phyloP scores from a whole-genome alignment of 768 basidiomycete species.

The Mrakia gelida region DNA sequence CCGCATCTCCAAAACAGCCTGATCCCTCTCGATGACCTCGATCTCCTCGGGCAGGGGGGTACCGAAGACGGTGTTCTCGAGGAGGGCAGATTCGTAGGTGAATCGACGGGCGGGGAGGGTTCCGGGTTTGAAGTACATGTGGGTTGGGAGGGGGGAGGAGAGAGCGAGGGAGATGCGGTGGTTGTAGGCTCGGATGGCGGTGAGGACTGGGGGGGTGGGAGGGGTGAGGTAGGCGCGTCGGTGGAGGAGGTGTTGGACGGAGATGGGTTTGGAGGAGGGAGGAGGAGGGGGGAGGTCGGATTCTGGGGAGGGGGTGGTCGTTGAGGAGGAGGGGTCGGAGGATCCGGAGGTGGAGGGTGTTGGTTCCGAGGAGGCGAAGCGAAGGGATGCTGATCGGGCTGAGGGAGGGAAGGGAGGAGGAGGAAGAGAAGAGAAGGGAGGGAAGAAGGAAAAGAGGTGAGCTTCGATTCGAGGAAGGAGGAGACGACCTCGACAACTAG shows the following conservation, averaged over 20 bases:
- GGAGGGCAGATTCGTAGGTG: constrained; percentile 64
- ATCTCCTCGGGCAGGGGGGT: constrained; percentile 41
- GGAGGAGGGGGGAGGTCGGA: constrained; percentile 1
- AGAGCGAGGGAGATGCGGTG: constrained; percentile 75
- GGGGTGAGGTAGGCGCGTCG: constrained; percentile 45
- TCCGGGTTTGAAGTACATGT: constrained; percentile 92
- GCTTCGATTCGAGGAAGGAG: not conserved
- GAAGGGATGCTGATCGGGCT: not conserved
- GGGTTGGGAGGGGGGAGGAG: constrained; percentile 78
- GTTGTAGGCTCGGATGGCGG: constrained; percentile 78
- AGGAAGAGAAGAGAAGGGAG: not conserved
- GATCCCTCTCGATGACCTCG: constrained; percentile 35
- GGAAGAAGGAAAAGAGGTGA: not conserved
- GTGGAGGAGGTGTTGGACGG: constrained; percentile 39
- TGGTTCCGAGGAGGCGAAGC: not conserved
- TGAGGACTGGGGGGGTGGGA: constrained; percentile 63
- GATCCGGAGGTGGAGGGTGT: not conserved
- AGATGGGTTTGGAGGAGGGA: not conserved
- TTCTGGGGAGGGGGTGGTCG: not conserved
- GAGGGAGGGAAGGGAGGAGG: not conserved
- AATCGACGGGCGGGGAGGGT: constrained; percentile 78
- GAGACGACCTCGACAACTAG: not conserved
- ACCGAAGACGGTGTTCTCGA: constrained; percentile 73
- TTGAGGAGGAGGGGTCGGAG: not conserved
- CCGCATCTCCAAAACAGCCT: constrained; percentile 49